Percentiles rank a stretch among this genome's conserved stretches.
Conservation (phyloP, 1,139 yeast genomes). For the Blastobotrys buckinghamii region DNA sequence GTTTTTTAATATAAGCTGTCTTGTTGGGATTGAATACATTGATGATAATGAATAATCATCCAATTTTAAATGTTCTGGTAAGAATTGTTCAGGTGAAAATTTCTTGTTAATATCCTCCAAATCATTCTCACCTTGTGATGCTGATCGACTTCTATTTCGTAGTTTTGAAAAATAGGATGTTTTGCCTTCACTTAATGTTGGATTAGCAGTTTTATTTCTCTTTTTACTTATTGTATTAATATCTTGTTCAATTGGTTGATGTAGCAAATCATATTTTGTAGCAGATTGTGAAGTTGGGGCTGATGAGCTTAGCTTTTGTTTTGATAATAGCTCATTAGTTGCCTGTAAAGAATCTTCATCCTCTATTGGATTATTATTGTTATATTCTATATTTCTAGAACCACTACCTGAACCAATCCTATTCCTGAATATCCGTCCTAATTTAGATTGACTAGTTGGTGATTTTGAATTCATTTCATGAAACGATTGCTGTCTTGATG, state of each 20-base stretch:
- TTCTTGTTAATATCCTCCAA: background rate
- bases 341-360: background rate
- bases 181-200: background rate
- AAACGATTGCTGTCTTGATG: background rate
- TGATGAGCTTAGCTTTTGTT: constrained; percentile 1
- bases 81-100: constrained; percentile 14
- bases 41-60: constrained; percentile 17
- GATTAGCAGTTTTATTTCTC: background rate
- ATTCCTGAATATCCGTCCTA: background rate
- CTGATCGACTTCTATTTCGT: background rate
- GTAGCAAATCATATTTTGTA: background rate
- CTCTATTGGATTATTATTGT: background rate
- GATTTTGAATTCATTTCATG: background rate
- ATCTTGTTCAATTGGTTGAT: background rate
- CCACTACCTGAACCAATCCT: background rate
- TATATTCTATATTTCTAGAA: background rate
- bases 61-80: constrained; percentile 16
- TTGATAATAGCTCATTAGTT: background rate
- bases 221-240: background rate
- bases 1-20: constrained; percentile 26
- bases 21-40: constrained; percentile 16
- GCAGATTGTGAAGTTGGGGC: constrained; percentile 7
- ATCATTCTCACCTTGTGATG: background rate
- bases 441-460: background rate
- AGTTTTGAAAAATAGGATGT: background rate